These are phyloP conservation scores for Bryoerythrophyllum caledonicum DNA, from an alignment of 225 moss, liverwort and hornwort species.

Conservation along the genomic window DNA sequence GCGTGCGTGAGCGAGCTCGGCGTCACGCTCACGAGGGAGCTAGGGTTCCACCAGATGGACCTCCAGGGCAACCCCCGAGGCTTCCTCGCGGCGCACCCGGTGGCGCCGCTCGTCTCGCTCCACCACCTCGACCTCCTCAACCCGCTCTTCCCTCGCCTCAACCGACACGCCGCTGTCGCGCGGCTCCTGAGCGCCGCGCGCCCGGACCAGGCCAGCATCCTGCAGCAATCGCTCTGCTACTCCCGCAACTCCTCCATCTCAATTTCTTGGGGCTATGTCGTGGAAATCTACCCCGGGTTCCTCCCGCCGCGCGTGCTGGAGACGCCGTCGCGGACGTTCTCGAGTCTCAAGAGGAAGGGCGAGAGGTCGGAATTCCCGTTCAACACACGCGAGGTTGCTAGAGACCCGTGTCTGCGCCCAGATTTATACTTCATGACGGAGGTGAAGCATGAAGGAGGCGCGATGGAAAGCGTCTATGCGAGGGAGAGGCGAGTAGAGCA, in stretches of 20 bases:
- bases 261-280: conserved; percentile 48
- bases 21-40: conserved; percentile 33
- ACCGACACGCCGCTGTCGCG: conserved; percentile 10
- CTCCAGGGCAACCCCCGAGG: conserved; percentile 34
- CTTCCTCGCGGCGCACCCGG: conserved; percentile 42
- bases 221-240: conserved; percentile 51
- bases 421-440: conserved; percentile 33
- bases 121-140: conserved; percentile 47
- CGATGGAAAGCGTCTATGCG: conserved; percentile 28
- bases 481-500: conserved; percentile 1
- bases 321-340: conserved; percentile 38
- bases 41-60: conserved; percentile 54
- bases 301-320: conserved; percentile 32
- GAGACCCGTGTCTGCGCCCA: conserved; percentile 19
- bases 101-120: conserved; percentile 24
- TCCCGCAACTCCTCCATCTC: conserved; percentile 35
- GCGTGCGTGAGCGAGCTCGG: conserved; percentile 43
- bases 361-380: conserved; percentile 18
- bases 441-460: background rate
- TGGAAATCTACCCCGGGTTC: conserved; percentile 38
- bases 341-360: background rate
- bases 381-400: conserved; percentile 36
- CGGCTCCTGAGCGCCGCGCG: conserved; percentile 22
- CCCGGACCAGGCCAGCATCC: conserved; percentile 29
- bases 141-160: conserved; percentile 41